Conservation (phyloP, 768 basidiomycete species). For the Fomitopsis serialis region DNA sequence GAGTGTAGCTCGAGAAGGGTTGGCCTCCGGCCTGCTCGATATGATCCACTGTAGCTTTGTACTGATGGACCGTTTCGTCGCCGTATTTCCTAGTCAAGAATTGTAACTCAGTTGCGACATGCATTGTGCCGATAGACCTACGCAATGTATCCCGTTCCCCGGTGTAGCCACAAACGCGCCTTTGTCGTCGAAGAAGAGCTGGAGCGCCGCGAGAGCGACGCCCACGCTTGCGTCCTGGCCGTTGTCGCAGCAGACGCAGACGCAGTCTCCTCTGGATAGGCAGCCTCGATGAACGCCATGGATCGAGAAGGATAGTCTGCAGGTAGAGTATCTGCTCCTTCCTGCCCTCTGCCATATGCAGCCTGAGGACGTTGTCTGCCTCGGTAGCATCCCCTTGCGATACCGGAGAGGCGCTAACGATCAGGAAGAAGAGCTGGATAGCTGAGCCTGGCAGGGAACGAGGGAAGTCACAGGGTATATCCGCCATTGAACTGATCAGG, state of each 20-base stretch:
- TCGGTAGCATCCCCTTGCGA: neutral
- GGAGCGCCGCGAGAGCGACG: constrained; percentile 52
- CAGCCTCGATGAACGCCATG: constrained; percentile 39
- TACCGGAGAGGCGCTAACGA: constrained; percentile 18
- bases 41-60: constrained; percentile 86
- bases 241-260: constrained; percentile 50
- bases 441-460: neutral
- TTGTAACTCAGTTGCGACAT: neutral
- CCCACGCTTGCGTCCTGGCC: constrained; percentile 65
- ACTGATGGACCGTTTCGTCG: constrained; percentile 59
- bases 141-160: neutral
- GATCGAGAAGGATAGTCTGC: constrained; percentile 39
- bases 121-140: neutral
- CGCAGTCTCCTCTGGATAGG: constrained; percentile 28
- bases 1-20: constrained; percentile 79
- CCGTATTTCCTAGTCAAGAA: constrained; percentile 2
- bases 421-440: constrained; percentile 22
- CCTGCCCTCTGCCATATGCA: constrained; percentile 18
- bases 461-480: constrained; percentile 17
- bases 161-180: constrained; percentile 27
- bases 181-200: constrained; percentile 50
- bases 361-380: constrained; percentile 7
- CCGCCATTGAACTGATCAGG: constrained; percentile 31
- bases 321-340: constrained; percentile 26
- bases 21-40: constrained; percentile 63